These are phyloP conservation scores for Scutellaria barbata DNA, from an alignment of 257 asterid genomes.

Conservation along the genomic window DNA sequence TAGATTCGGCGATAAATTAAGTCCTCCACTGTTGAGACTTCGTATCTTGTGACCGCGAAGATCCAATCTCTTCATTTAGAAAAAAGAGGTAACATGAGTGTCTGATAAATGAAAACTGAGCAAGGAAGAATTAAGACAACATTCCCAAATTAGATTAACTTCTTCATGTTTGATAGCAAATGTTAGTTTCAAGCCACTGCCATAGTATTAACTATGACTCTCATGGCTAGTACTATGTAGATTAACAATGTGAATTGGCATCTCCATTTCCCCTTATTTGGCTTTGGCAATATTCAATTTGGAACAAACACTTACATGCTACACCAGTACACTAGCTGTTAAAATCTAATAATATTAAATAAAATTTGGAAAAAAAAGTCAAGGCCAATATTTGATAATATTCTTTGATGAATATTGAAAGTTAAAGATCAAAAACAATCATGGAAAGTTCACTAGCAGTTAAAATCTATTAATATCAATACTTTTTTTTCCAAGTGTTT, in stretches of 20 bases:
- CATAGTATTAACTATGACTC: constrained; percentile 15
- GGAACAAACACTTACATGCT: constrained; percentile 5
- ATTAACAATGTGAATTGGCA: constrained; percentile 15
- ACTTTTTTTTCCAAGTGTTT: constrained; percentile 10
- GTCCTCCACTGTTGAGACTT: constrained; percentile 69
- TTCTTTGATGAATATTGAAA: constrained; percentile 20
- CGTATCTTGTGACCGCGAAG: constrained; percentile 95
- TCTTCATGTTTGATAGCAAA: constrained; percentile 7
- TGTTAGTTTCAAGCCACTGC: constrained; percentile 21
- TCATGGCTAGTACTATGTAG: not conserved
- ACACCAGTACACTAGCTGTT: not conserved
- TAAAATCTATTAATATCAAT: not conserved
- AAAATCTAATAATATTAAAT: not conserved
- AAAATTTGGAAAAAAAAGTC: constrained; percentile 8
- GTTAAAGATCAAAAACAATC: constrained; percentile 17
- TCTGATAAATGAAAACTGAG: constrained; percentile 28
- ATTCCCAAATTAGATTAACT: constrained; percentile 13
- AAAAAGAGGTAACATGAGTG: constrained; percentile 20
- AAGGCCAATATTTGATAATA: constrained; percentile 16
- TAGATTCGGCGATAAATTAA: constrained; percentile 78
- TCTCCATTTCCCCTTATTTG: constrained; percentile 9
- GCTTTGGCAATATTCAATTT: constrained; percentile 7
- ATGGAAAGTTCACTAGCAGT: constrained; percentile 3
- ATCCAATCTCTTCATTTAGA: constrained; percentile 82
- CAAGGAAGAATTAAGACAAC: constrained; percentile 27